Percentiles rank a stretch among this genome's conserved stretches.
Conservation (phyloP, 306 rosid genomes). For the Bauhinia variegata region DNA sequence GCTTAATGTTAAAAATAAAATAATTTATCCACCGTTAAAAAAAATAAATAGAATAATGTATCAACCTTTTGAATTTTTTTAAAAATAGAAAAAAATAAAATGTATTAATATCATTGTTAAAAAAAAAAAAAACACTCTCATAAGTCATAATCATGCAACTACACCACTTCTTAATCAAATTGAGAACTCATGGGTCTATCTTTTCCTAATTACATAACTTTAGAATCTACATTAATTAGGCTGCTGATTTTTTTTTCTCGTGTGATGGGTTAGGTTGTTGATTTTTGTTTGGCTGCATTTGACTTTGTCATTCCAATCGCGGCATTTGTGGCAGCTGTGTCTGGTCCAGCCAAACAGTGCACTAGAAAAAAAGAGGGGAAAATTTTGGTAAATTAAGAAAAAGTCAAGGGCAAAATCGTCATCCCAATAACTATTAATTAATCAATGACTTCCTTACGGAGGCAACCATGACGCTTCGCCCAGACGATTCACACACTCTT, state of each 20-base stretch:
- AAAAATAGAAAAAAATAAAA: no score
- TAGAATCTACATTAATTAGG: no score
- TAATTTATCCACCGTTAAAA: no score
- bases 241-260: background rate
- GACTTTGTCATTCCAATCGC: constrained; percentile 22
- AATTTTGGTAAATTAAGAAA: background rate
- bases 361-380: background rate
- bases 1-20: no score
- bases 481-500: background rate
- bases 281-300: constrained; percentile 4
- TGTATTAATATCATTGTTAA: no score
- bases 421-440: background rate
- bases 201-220: no score
- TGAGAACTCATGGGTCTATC: background rate
- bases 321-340: background rate
- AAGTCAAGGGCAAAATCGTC: background rate
- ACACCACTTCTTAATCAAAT: background rate
- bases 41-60: no score
- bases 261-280: background rate
- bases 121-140: no score
- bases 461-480: constrained; percentile 27
- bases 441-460: background rate
- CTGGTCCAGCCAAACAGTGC: no score
- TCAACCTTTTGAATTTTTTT: no score
- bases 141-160: no score